Percentiles rank a stretch among this genome's conserved stretches.
These are phyloP conservation scores for Fusarium marasasianum DNA, from an alignment of 2,329 filamentous ascomycete genomes.

Conservation along the genomic window DNA sequence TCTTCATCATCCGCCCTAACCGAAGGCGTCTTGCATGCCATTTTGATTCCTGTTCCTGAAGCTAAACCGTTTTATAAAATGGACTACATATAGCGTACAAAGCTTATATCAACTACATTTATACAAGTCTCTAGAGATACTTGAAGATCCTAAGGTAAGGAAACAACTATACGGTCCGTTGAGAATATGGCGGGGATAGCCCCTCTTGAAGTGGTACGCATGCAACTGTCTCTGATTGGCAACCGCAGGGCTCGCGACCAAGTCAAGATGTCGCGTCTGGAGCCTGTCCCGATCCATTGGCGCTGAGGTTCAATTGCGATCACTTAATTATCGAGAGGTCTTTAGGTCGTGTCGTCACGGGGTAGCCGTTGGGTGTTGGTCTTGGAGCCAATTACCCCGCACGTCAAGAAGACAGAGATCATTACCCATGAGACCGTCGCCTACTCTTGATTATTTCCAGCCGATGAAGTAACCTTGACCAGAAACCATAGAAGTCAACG, in stretches of 20 bases:
- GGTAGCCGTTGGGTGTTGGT: background rate
- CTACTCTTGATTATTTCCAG: background rate
- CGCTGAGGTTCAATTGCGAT: background rate
- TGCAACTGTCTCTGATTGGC: background rate
- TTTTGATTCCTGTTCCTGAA: background rate
- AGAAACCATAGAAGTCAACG: rapidly evolving
- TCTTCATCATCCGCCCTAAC: background rate
- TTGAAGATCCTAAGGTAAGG: rapidly evolving
- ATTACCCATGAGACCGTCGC: background rate
- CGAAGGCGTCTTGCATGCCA: background rate
- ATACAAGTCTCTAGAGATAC: rapidly evolving
- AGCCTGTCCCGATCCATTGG: rapidly evolving
- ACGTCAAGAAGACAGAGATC: background rate
- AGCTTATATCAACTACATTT: background rate
- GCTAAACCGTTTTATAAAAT: background rate
- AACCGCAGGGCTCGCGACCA: background rate
- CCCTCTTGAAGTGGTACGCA: background rate
- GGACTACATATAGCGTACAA: background rate
- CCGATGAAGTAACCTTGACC: rapidly evolving
- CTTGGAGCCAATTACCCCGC: background rate
- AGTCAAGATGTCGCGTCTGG: background rate
- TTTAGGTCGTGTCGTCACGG: rapidly evolving
- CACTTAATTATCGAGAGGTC: no score
- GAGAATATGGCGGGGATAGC: background rate
- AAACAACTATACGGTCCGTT: background rate